Base-by-base conservation (phyloP, 306 rosid genomes). In the Comarum palustre region DNA sequence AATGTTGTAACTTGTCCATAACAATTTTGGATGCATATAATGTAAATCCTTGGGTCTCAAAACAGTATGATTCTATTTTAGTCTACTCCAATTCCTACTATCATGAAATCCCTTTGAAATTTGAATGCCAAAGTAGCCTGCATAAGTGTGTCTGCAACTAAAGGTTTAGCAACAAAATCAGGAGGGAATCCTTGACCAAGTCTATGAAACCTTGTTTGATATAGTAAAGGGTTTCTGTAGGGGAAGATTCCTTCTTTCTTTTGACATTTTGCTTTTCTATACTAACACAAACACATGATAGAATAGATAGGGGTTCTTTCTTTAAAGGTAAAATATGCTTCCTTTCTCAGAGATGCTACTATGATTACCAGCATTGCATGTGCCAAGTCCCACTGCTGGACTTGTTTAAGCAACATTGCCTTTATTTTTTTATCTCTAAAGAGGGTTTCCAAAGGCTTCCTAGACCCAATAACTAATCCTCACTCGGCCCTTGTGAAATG, bases 291-390 rank as follows among this genome's bases (percentile, higher is more conserved):
- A 47, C 58, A 47, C 17, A 27, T 68, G 72, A 6, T 9, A 3
- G 57, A 15, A 25, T 24, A 14, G 41, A 17, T 25, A 43, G 31
- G 29, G 36, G 59, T 68, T 62, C 46, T 32, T 17, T 68, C 39
- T 59, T 29, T 29, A 68, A 48, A 68, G 13, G 73, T 5, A 68
- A 45, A 45, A 47, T 47, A 68, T 5, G 73, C 73, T 68, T 48
- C 43, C 22, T 31, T 68, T 47, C 43, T 47, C 15, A 10, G 43
- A 34, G 11, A 19, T 47, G 45, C 45, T 47, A 20, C 73, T 48
- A 9, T 45, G 15, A 31, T 46, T 31, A 29, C 29, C 73, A 47
- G 59, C 73, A 31, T 47, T 47, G 19, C 60, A 68, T 47, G 73
- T 68, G 60, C 43, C 14, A 47, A 46, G 31, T 47, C 42, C 73